Evolutionary conservation across 2,329 filamentous ascomycete genomes (phyloP), one percentile per base, ranked within the genome.

Genomic region (Orbilia ellipsospora): DNA sequence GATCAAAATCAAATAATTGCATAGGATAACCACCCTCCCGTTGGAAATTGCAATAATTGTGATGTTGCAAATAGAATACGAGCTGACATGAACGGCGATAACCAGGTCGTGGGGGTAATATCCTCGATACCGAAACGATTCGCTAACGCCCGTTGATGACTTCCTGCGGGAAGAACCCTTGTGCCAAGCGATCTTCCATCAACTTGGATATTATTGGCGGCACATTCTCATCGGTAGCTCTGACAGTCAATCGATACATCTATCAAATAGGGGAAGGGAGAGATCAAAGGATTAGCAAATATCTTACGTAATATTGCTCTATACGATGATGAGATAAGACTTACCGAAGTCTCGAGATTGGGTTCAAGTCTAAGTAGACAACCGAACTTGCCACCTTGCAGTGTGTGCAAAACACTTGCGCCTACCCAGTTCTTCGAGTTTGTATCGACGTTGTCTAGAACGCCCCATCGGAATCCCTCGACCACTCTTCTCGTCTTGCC

Each of bases 221-320:
- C 0, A 99, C 92, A 36, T 86, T 88, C 81, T 98, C 95, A 80
- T 98, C 94, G 0, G 95, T 99, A 4, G 94, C 95, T 77, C 95
- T 88, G 79, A 99, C 90, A 0, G 95, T 99, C 75, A 98, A 86
- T 63, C 95, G 94, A 80, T 96, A 92, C 93, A 97, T 97, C 95
- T 97, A 79, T 6, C 76, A 2, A n/a, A 28, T 40, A 28, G 28
- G 28, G 2, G 13, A 48, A 7, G 16, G 4, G 16, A n/a, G 44
- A 61, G n/a, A 20, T 23, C 60, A 8, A 54, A 28, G n/a, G 79
- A 73, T 78, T 63, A 78, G 57, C 23, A 18, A 36, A 36, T 16
- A 56, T 45, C 18, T 45, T 63, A 36, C 28, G 44, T 51, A 69
- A 60, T 28, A 23, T 51, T 26, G 28, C 10, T 40, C 52, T 48